phyloP scores from a whole-genome alignment of 306 rosid genomes.

The Rubus idaeus region DNA sequence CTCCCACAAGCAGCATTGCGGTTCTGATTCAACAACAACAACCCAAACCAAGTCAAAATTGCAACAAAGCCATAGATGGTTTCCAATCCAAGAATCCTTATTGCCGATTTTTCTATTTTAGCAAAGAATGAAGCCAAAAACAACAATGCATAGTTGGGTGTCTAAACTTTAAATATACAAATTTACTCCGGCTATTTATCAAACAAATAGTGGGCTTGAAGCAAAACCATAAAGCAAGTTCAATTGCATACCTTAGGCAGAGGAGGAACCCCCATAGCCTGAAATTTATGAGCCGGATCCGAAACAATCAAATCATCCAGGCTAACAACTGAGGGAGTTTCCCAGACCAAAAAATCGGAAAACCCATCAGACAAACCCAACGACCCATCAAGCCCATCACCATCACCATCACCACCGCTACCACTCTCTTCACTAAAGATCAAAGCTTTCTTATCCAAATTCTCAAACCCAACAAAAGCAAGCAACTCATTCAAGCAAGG shows the following conservation, averaged over 20 bases:
- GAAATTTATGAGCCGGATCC: conserved; percentile 49
- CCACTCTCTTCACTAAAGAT: conserved; percentile 27
- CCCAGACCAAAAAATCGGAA: conserved; percentile 63
- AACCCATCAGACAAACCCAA: conserved; percentile 33
- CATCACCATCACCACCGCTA: conserved; percentile 29
- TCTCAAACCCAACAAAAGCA: conserved; percentile 56
- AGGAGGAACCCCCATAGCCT: conserved; percentile 83
- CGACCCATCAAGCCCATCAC: conserved; percentile 21
- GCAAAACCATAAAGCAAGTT: background rate
- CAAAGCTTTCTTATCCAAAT: conserved; percentile 51
- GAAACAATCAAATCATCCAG: conserved; percentile 69
- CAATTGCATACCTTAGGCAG: conserved; percentile 57
- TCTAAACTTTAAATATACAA: background rate
- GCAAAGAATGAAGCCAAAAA: too few relatives aligned
- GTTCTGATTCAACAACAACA: conserved; percentile 65
- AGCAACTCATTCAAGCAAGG: conserved; percentile 61
- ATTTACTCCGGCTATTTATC: too few relatives aligned
- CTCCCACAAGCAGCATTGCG: conserved; percentile 79
- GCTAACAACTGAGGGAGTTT: conserved; percentile 59
- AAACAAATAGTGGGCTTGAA: background rate
- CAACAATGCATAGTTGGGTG: too few relatives aligned
- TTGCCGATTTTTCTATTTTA: too few relatives aligned
- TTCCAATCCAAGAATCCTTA: conserved; percentile 12
- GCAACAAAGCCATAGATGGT: conserved; percentile 18
- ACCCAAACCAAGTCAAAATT: conserved; percentile 39